These are phyloP conservation scores for Mortierella sp. DNA, from an alignment of 371 early-diverging fungal genomes.

Conservation along the genomic window DNA sequence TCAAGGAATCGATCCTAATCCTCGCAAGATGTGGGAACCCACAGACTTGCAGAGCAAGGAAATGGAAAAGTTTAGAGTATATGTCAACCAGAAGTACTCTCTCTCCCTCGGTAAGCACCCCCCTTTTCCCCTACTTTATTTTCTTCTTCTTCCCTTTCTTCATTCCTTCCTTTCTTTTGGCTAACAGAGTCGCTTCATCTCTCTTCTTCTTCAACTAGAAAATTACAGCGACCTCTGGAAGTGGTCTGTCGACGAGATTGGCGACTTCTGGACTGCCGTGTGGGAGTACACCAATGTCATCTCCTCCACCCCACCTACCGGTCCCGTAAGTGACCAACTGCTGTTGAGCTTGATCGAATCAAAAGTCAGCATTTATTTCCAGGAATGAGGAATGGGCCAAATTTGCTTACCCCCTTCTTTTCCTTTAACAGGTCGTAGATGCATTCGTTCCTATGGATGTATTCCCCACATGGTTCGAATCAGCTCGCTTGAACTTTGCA, in stretches of 20 bases:
- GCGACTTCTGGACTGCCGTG: conserved; percentile 89
- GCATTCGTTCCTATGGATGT: conserved; percentile 77
- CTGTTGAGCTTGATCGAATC: neutral
- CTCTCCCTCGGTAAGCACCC: conserved; percentile 62
- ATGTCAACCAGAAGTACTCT: conserved; percentile 72
- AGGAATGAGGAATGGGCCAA: neutral
- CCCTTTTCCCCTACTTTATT: neutral
- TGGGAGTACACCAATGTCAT: conserved; percentile 88
- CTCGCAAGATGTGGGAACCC: conserved; percentile 76
- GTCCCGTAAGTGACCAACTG: conserved; percentile 46
- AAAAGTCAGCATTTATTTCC: no score
- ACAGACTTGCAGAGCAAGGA: conserved; percentile 62
- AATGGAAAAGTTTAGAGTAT: conserved; percentile 77
- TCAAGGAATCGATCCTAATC: conserved; percentile 54
- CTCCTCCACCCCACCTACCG: conserved; percentile 61
- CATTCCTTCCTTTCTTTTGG: no score
- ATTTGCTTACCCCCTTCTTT: neutral
- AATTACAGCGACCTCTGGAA: conserved; percentile 80
- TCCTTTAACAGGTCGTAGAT: conserved; percentile 68
- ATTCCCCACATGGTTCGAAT: conserved; percentile 94
- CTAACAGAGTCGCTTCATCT: neutral
- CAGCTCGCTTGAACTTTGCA: conserved; percentile 89
- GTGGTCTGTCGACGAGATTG: conserved; percentile 84
- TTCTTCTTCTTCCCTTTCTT: neutral
- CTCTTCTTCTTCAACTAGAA: conserved; percentile 38